A percentile compares a stretch with the other conserved stretches of the same genome.
phyloP scores from a whole-genome alignment of 1,284 basidiomycete genomes.

The Malassezia nana region DNA sequence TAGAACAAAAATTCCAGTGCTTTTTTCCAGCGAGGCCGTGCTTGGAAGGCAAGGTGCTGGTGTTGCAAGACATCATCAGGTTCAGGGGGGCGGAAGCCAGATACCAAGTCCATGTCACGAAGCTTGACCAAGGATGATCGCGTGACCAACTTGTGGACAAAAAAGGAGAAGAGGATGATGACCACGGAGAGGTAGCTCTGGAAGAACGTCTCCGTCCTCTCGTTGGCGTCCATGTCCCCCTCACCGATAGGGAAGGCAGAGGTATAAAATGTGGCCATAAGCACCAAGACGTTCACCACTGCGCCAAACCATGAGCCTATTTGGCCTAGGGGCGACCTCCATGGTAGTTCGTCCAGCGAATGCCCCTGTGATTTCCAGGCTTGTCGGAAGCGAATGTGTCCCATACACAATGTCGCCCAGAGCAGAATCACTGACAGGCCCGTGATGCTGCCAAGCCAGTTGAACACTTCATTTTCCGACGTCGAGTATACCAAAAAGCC shows the following conservation, averaged over 20 bases:
- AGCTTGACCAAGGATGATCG: conserved; percentile 22
- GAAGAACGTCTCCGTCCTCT: conserved; percentile 51
- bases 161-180: conserved; percentile 25
- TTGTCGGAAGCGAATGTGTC: conserved; percentile 46
- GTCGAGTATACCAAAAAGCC: conserved; percentile 41
- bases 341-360: conserved; percentile 52
- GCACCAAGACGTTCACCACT: conserved; percentile 36
- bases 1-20: conserved; percentile 33
- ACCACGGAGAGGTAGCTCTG: conserved; percentile 49
- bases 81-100: conserved; percentile 33
- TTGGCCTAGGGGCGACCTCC: conserved; percentile 51
- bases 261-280: conserved; percentile 27
- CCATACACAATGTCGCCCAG: conserved; percentile 39
- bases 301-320: conserved; percentile 51
- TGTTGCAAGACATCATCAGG: conserved; percentile 28
- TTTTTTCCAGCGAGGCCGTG: conserved; percentile 25
- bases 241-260: conserved; percentile 39
- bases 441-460: conserved; percentile 52
- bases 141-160: conserved; percentile 21
- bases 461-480: conserved; percentile 42
- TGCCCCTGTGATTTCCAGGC: conserved; percentile 53
- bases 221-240: conserved; percentile 22
- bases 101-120: conserved; percentile 37
- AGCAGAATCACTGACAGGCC: conserved; percentile 54
- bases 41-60: conserved; percentile 26